Evolutionary conservation across 1,284 basidiomycete species (phyloP).

Genomic region (Puccinia triticina): DNA sequence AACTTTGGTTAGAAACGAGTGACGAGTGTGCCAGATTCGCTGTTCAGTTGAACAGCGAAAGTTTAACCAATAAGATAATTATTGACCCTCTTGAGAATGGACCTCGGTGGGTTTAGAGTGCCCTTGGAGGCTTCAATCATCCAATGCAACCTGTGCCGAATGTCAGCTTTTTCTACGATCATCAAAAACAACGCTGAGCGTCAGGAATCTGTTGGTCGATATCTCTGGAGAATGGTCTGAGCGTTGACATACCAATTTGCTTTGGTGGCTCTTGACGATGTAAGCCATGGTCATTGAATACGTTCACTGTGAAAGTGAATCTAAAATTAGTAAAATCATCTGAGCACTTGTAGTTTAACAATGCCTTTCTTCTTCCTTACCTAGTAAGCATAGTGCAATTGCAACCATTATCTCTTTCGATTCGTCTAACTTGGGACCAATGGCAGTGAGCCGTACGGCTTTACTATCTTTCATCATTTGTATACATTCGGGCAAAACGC

Average conservation of each 20-base stretch:
- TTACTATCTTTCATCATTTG: slow-evolving; percentile 7
- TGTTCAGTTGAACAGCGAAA: not conserved
- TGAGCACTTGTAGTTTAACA: not conserved
- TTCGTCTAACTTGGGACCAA: slow-evolving; percentile 19
- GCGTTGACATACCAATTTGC: not conserved
- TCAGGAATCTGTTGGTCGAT: not conserved
- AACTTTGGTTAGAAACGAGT: too few relatives aligned
- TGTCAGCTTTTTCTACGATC: slow-evolving; percentile 66
- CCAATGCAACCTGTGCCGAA: slow-evolving; percentile 76
- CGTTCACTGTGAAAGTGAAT: slow-evolving; percentile 1
- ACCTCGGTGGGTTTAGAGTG: slow-evolving; percentile 71
- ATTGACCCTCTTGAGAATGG: slow-evolving; percentile 76
- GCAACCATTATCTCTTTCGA: slow-evolving; percentile 36
- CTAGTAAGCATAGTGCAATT: slow-evolving; percentile 39
- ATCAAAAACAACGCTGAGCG: not conserved
- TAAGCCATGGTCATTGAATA: slow-evolving; percentile 16
- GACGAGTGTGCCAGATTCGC: too few relatives aligned
- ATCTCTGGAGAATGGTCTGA: not conserved
- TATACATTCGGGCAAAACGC: slow-evolving; percentile 22
- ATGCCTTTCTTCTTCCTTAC: not conserved
- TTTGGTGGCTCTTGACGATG: not conserved
- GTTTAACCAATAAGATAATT: slow-evolving; percentile 68
- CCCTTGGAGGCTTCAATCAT: slow-evolving; percentile 71
- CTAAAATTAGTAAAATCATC: not conserved
- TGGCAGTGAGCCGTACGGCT: slow-evolving; percentile 23